Evolutionary conservation across 23 red algal species (phyloP), one percentile per base, ranked within the genome.

Genomic region (Agarophyton chilense): DNA sequence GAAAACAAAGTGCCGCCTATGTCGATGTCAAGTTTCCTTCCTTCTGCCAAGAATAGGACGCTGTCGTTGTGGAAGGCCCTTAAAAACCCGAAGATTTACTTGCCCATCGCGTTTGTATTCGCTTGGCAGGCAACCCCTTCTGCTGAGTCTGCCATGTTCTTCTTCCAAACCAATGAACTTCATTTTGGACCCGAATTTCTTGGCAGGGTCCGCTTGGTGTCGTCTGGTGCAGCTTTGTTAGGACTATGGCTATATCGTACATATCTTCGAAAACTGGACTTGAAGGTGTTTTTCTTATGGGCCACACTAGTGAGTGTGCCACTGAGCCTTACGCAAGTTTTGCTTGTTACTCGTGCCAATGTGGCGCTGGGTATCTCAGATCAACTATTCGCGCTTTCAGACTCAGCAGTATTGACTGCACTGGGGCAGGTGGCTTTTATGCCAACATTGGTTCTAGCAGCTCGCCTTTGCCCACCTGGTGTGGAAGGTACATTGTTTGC

Each of bases 401-500:
- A 98, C 62, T 68, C 96, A n/a, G 96, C 92, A 2, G 91, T 98
- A 7, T 75, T 98, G 11, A 90, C 92, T 2, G 92, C 89, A 26
- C 80, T 98, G 29, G 96, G 92, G 6, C 96, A 98, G 64, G 92
- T 98, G 8, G 77, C 85, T 21, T 98, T 98, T 66, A 98, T 98
- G 96, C 96, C 96, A 40, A 95, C 89, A 2, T 79, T 98, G 68
- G 96, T 98, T 14, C 79, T 98, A n/a, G 96, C 96, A 6, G 96
- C 96, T 29, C 73, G 92, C 33, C 47, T 98, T 11, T 98, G 96
- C 62, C 96, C 96, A 13, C 96, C 96, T 3, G 96, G 92, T 7
- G 96, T 94, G n/a, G 96, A 98, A 58, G 85, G 86, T 74, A 94
- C 76, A 24, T 58, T 98, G 50, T 98, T 98, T 82, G 96, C 96